Percentiles rank a stretch among this genome's conserved stretches.
Evolutionary conservation across 495 filamentous ascomycete species (phyloP).

Genomic region (Tirmania nivea): DNA sequence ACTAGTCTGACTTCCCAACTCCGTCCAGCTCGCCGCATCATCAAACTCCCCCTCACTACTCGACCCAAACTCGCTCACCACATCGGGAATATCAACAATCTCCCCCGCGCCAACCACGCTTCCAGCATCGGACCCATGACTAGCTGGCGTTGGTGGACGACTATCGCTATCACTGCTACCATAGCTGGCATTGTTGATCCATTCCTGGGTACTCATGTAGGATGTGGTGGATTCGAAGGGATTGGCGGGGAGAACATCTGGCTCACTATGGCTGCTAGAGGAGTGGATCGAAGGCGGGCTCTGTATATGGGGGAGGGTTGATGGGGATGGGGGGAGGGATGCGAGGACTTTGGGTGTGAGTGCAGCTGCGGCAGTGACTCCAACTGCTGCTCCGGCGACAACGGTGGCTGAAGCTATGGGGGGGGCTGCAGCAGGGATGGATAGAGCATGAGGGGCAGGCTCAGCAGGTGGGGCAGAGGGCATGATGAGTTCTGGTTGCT

Average conservation of each 20-base stretch:
- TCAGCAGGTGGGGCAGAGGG: too few species aligned
- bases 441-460: too few species aligned
- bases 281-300: not conserved
- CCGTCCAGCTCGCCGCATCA: not conserved
- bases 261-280: not conserved
- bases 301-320: not conserved
- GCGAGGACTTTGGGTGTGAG: not conserved
- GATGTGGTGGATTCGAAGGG: not conserved
- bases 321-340: not conserved
- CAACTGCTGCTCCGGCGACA: not conserved
- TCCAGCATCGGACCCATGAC: not conserved
- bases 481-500: not conserved
- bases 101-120: not conserved
- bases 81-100: not conserved
- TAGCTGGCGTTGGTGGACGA: too few species aligned
- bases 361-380: not conserved
- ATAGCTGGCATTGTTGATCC: not conserved
- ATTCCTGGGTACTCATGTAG: not conserved
- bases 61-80: not conserved
- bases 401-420: not conserved
- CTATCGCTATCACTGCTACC: not conserved
- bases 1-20: not conserved
- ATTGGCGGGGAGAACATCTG: not conserved
- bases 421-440: too few species aligned
- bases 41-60: not conserved